A percentile compares a stretch with the other conserved stretches of the same genome.
Conservation (phyloP, 192 early-diverging fungal genomes). For the Bifiguratus adelaidae region DNA sequence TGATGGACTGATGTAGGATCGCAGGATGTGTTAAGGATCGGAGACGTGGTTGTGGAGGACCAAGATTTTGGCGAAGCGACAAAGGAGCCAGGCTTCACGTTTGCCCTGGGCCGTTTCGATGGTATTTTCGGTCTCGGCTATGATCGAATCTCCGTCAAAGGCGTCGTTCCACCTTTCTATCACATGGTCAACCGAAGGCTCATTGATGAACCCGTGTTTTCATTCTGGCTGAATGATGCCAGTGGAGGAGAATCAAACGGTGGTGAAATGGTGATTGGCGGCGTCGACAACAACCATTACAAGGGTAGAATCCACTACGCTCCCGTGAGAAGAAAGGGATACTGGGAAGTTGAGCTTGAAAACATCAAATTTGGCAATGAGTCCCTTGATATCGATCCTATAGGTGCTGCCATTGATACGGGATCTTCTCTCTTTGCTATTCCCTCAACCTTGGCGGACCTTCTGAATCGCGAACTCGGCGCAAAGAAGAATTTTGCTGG, state of each 20-base stretch:
- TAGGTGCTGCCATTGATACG: conserved; percentile 85
- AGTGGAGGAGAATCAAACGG: conserved; percentile 42
- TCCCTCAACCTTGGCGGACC: conserved; percentile 67
- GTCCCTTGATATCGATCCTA: conserved; percentile 49
- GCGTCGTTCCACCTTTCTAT: conserved; percentile 92
- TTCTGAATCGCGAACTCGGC: conserved; percentile 85
- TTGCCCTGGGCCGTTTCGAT: conserved; percentile 92
- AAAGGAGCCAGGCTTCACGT: conserved; percentile 93
- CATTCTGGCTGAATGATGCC: conserved; percentile 78
- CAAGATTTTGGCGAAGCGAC: conserved; percentile 94
- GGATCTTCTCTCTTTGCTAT: conserved; percentile 81
- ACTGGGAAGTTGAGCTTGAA: conserved; percentile 93
- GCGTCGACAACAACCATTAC: conserved; percentile 66
- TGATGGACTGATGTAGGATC: conserved; percentile 6
- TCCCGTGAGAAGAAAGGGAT: conserved; percentile 81
- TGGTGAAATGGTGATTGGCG: conserved; percentile 89
- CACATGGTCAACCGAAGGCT: conserved; percentile 73
- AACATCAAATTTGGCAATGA: conserved; percentile 70
- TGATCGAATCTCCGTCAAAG: conserved; percentile 78
- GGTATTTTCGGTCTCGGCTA: conserved; percentile 94
- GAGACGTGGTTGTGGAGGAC: conserved; percentile 51
- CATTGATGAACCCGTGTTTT: conserved; percentile 79
- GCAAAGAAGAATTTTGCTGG: conserved; percentile 89
- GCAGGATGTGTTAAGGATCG: conserved; percentile 64
- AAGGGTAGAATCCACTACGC: conserved; percentile 66